Conservation (phyloP, 441 rosid species). For the Geranium incanum region DNA sequence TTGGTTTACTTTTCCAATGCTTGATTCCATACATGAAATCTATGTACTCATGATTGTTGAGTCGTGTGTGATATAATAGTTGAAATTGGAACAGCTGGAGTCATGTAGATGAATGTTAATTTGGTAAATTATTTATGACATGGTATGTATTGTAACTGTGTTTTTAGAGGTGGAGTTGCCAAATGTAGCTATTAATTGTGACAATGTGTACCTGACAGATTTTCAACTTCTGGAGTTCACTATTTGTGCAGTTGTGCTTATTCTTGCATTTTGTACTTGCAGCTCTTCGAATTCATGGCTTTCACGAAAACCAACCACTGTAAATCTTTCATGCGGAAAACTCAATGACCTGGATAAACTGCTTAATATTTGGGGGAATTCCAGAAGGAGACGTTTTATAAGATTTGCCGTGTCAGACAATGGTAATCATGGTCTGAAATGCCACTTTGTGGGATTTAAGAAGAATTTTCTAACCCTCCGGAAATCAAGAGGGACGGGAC, state of each 20-base stretch:
- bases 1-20: too few relatives aligned
- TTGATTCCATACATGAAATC: too few relatives aligned
- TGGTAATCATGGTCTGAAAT: slow-evolving; percentile 21
- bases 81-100: neutral
- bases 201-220: neutral
- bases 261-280: slow-evolving; percentile 26
- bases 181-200: neutral
- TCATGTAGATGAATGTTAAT: neutral
- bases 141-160: neutral
- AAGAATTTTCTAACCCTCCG: slow-evolving; percentile 21
- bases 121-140: neutral
- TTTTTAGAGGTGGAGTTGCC: neutral
- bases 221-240: neutral
- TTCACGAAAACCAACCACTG: slow-evolving; percentile 36
- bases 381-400: slow-evolving; percentile 36
- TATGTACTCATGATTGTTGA: too few relatives aligned
- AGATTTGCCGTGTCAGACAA: slow-evolving; percentile 31
- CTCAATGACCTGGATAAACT: slow-evolving; percentile 31
- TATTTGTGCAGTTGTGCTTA: neutral
- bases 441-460: slow-evolving; percentile 26
- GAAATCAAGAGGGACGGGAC: slow-evolving; percentile 35
- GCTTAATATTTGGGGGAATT: slow-evolving; percentile 39
- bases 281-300: slow-evolving; percentile 49
- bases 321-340: slow-evolving; percentile 33
- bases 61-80: neutral